Base-by-base conservation (phyloP, 2,329 filamentous ascomycete genomes). In the Botrytis fabae region DNA sequence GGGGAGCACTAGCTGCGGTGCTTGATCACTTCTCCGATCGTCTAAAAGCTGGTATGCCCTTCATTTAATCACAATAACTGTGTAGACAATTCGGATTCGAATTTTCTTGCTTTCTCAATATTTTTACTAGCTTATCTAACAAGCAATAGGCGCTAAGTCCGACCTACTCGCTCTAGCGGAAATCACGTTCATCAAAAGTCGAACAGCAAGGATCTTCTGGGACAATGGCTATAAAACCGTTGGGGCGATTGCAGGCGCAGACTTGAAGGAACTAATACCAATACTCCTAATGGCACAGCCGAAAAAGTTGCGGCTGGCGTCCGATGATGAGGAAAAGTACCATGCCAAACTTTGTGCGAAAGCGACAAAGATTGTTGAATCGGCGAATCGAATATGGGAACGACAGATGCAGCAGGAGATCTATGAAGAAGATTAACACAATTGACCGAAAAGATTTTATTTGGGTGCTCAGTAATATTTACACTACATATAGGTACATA, bases 21-120 rank as follows among this genome's bases (percentile, higher is more conserved):
- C 84, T 94, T 46, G 91, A 94, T 76, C 92, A 94, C 79, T 94
- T 93, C 82, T 89, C 90, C 0, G 92, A 94, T 81, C 86, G 92
- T 35, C 84, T 95, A 10, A 89, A 90, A 80, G 91, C 92, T 60
- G 80, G 79, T 78, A 75, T 44, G 75, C 73, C 46, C 20, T 63
- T 35, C 72, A 44, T 5, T 60, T 42, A 20, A 9, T 32, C 65
- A n/a, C 16, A 32, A 22, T 8, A 71, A 70, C 5, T 42, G 7
- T 40, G 18, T 16, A 38, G 16, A 6, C 16, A 40, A 25, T 28
- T 16, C 60, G 12, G 10, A 51, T 14, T 44, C 8, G 40, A n/a
- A 48, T 14, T 22, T 20, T 42, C 35, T 68, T 1, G 18, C 1
- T 57, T 42, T 10, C 18, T 6, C 6, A 35, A 57, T 57, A 22